Evolutionary conservation across 306 rosid species (phyloP).

Genomic region (Cucumis melo): DNA sequence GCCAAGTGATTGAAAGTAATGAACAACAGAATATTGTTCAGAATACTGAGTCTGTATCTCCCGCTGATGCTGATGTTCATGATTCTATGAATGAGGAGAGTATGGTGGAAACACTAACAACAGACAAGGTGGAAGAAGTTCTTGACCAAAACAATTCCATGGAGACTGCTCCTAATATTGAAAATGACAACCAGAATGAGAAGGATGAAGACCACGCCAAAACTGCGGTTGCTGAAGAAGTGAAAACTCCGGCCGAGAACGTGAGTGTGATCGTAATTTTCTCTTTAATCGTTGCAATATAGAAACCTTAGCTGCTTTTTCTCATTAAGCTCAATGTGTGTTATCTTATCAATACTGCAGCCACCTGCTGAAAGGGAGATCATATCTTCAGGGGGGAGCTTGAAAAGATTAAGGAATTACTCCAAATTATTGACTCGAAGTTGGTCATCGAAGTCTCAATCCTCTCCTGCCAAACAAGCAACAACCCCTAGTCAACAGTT

Average conservation of each 20-base stretch:
- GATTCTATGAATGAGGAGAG: conserved; percentile 15
- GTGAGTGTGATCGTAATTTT: not conserved
- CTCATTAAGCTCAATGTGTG: not conserved
- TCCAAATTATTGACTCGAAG: conserved; percentile 18
- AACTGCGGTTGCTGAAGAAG: conserved; percentile 13
- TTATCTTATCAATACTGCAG: conserved; percentile 27
- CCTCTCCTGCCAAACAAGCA: conserved; percentile 20
- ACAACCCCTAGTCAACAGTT: conserved; percentile 7
- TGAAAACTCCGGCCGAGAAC: not conserved
- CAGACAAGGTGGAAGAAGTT: conserved; percentile 21
- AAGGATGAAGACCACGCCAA: conserved; percentile 20
- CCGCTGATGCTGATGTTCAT: conserved; percentile 6
- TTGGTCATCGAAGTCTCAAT: conserved; percentile 3
- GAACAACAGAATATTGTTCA: conserved; percentile 11
- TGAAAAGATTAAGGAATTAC: conserved; percentile 22
- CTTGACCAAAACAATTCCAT: conserved; percentile 10
- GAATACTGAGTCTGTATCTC: conserved; percentile 10
- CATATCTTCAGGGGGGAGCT: conserved; percentile 21
- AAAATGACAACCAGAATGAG: conserved; percentile 16
- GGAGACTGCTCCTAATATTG: conserved; percentile 12
- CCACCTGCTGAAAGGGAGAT: conserved; percentile 14
- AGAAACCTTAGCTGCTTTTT: not conserved
- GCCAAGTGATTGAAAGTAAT: conserved; percentile 12
- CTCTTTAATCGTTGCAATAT: not conserved
- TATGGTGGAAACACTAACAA: conserved; percentile 10